Evolutionary conservation across 78 protist species (phyloP).

Genomic region (Dictyostelium capitatum): DNA sequence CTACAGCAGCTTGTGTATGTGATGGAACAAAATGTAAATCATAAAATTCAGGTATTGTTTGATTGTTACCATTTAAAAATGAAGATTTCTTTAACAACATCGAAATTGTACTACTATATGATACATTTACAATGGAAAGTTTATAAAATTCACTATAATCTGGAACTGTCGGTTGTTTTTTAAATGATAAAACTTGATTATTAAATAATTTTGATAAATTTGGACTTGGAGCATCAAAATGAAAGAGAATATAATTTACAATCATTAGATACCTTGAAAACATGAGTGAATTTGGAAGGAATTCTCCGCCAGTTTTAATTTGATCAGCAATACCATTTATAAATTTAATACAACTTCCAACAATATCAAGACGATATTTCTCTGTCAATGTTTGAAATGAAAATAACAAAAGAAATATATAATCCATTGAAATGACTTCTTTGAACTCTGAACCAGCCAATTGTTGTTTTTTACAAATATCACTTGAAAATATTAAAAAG

Average conservation of each 20-base stretch:
- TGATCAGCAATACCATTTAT: not conserved
- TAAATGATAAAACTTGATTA: slow-evolving; percentile 6
- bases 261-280: slow-evolving; percentile 43
- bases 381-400: slow-evolving; percentile 42
- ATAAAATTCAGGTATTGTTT: slow-evolving; percentile 9
- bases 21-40: slow-evolving; percentile 24
- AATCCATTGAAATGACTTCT: slow-evolving; percentile 35
- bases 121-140: not conserved
- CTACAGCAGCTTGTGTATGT: not conserved
- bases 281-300: slow-evolving; percentile 32
- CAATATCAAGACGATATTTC: slow-evolving; percentile 27
- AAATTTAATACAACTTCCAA: not conserved
- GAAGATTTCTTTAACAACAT: not conserved
- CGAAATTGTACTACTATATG: not conserved
- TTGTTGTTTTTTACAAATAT: not conserved
- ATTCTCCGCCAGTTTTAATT: not conserved
- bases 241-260: slow-evolving; percentile 28
- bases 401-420: slow-evolving; percentile 20
- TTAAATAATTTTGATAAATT: slow-evolving; percentile 10
- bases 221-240: slow-evolving; percentile 5
- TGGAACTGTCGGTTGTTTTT: not conserved
- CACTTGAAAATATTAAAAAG: not conserved
- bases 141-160: not conserved
- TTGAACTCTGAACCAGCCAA: not conserved
- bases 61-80: not conserved